Evolutionary conservation across 768 basidiomycete genomes (phyloP).

Genomic region (Serendipita vermifera): DNA sequence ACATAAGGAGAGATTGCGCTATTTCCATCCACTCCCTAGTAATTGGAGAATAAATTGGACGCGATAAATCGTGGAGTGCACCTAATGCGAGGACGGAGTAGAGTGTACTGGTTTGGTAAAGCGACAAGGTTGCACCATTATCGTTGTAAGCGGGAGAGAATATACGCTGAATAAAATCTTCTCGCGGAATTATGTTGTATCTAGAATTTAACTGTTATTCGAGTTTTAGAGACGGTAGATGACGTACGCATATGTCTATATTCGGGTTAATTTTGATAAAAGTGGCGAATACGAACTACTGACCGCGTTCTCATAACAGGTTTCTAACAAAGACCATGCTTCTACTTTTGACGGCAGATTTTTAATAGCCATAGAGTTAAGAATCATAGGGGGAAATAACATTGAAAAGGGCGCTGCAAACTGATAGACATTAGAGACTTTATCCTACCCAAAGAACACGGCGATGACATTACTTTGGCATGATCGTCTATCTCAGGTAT

Average conservation of each 20-base stretch:
- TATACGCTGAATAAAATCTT: not conserved
- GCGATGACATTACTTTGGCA: too few relatives aligned
- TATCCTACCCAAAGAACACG: too few relatives aligned
- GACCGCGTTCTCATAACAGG: not conserved
- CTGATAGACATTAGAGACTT: too few relatives aligned
- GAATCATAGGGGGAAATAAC: not conserved
- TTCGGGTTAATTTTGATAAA: not conserved
- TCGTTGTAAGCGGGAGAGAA: not conserved
- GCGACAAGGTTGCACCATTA: not conserved
- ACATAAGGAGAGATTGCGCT: not conserved
- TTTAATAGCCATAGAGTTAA: not conserved
- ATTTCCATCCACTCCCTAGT: slow-evolving; percentile 5
- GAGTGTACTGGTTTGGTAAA: not conserved
- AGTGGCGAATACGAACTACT: not conserved
- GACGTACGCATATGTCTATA: slow-evolving; percentile 7
- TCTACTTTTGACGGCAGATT: not conserved
- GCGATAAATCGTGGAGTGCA: not conserved
- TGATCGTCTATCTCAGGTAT: not conserved
- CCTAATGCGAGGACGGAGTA: not conserved
- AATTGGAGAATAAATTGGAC: not conserved
- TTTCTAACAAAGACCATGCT: not conserved
- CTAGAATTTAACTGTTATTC: not conserved
- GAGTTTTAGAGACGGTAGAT: not conserved
- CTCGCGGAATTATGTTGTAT: not conserved
- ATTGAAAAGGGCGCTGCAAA: not conserved